Base-by-base conservation (phyloP, 192 early-diverging fungal species). In the Mortierella hygrophila region DNA sequence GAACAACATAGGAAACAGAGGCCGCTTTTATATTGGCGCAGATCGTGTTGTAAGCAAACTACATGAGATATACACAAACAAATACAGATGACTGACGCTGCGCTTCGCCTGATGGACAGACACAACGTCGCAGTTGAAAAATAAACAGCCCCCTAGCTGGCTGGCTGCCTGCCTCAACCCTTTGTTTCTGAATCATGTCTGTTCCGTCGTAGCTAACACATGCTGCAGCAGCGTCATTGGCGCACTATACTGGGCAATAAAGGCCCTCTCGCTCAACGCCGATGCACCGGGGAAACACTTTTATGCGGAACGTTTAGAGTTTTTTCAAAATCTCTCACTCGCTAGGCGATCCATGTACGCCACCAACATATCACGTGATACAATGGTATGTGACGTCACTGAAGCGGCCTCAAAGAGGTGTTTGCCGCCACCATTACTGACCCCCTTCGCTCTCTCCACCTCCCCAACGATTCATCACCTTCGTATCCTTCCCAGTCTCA, bases 61-160 rank as follows among this genome's bases (percentile, higher is more conserved):
- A 60, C 55, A 60, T 60, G 55, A 7, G 47, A 60, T 60, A 46
- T 15, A 46, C 15, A 46, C 11, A 52, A 52, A 52, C 49, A 52
- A 52, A 65, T 32, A 29, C 60, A 65, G 60, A 65, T 65, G 60
- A 65, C 60, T 32, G 60, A 26, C 60, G 60, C 60, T 65, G 60
- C 60, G 60, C 60, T 65, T 65, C 11, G 60, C 26, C 55, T 26
- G 60, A 26, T 65, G 21, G 55, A 26, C 26, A 9, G 26, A 32
- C 29, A 65, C n/a, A 15, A 35, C 60, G 60, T 65, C 60, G 29
- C 26, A 65, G 60, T 29, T 65, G 29, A 65, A 9, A 65, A 65
- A 32, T 5, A 26, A 3, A n/a, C 15, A 26, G 3, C 11, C n/a
- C 55, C n/a, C 10, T 9, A 15, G 38, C 38, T 2, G 3, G 38